A percentile compares a stretch with the other conserved stretches of the same genome.
These are phyloP conservation scores for Cairneyella variabilis DNA, from an alignment of 495 filamentous ascomycete genomes.

Conservation along the genomic window DNA sequence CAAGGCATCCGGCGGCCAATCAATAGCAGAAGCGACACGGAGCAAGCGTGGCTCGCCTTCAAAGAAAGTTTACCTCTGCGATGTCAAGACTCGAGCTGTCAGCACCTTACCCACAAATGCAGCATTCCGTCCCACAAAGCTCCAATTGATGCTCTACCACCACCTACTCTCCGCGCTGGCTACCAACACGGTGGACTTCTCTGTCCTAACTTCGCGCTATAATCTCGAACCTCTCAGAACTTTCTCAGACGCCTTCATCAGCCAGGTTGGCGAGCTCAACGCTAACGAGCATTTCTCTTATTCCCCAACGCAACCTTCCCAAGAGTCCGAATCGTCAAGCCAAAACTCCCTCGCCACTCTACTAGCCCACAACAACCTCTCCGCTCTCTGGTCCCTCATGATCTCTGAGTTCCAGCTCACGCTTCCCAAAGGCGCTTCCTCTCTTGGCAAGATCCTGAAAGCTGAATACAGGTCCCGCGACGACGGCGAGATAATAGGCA, in stretches of 20 bases:
- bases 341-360: slow-evolving; percentile 43
- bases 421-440: slow-evolving; percentile 48
- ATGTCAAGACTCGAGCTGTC: slow-evolving; percentile 78
- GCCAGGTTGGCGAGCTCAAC: slow-evolving; percentile 68
- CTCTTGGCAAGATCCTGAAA: slow-evolving; percentile 53
- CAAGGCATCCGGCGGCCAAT: slow-evolving; percentile 1
- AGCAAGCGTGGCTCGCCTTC: slow-evolving; percentile 7
- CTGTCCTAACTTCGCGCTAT: slow-evolving; percentile 65
- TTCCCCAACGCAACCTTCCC: slow-evolving; percentile 31
- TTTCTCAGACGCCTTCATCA: slow-evolving; percentile 80
- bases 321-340: slow-evolving; percentile 28
- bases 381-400: slow-evolving; percentile 63
- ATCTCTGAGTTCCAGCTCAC: slow-evolving; percentile 51
- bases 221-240: slow-evolving; percentile 53
- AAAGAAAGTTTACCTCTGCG: slow-evolving; percentile 65
- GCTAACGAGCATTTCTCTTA: slow-evolving; percentile 37
- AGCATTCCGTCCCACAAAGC: slow-evolving; percentile 69
- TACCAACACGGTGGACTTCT: slow-evolving; percentile 64
- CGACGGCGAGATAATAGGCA: slow-evolving; percentile 57
- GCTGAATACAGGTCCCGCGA: slow-evolving; percentile 57
- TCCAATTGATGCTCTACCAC: slow-evolving; percentile 91
- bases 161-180: slow-evolving; percentile 74
- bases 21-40: slow-evolving; percentile 17
- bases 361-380: slow-evolving; percentile 54
- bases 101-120: slow-evolving; percentile 59